Conservation (phyloP, 73 alveolate genomes). For the Diophrys sp. region DNA sequence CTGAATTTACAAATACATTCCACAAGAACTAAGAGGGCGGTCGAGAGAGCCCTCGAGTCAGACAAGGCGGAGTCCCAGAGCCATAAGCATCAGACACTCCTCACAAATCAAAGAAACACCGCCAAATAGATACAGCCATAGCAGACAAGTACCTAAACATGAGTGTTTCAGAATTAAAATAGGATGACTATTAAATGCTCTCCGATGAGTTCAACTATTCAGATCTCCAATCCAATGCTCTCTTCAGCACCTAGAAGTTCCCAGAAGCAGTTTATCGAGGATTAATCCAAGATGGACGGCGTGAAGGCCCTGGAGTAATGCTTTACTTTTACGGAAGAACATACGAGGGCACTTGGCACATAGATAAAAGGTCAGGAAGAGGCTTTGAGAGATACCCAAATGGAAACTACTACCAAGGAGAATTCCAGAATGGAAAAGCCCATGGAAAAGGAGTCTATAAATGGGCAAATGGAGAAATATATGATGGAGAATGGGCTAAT, state of each 20-base stretch:
- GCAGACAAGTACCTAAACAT: too few species aligned
- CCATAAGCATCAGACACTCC: too few species aligned
- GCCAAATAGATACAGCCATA: too few species aligned
- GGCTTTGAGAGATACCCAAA: slow-evolving; percentile 24
- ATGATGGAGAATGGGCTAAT: slow-evolving; percentile 29
- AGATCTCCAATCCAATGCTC: neutral
- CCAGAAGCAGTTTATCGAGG: slow-evolving; percentile 21
- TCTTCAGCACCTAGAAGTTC: slow-evolving; percentile 8
- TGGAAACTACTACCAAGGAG: slow-evolving; percentile 10
- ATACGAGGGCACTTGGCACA: slow-evolving; percentile 65
- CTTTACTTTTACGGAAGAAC: slow-evolving; percentile 29
- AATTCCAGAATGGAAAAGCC: slow-evolving; percentile 13
- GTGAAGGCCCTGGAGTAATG: slow-evolving; percentile 47
- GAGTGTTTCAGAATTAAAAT: too few species aligned
- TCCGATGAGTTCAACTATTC: neutral
- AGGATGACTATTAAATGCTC: neutral
- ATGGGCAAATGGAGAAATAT: slow-evolving; percentile 44
- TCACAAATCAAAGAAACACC: too few species aligned
- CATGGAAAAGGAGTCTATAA: slow-evolving; percentile 8
- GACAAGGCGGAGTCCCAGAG: too few species aligned
- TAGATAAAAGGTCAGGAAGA: slow-evolving; percentile 31
- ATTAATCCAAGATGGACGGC: neutral
- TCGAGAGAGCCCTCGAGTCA: too few species aligned
- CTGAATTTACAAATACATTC: too few species aligned
- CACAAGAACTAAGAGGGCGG: too few species aligned